Evolutionary conservation across 2,329 filamentous ascomycete genomes (phyloP).

Genomic region (Rhynchosporium agropyri): DNA sequence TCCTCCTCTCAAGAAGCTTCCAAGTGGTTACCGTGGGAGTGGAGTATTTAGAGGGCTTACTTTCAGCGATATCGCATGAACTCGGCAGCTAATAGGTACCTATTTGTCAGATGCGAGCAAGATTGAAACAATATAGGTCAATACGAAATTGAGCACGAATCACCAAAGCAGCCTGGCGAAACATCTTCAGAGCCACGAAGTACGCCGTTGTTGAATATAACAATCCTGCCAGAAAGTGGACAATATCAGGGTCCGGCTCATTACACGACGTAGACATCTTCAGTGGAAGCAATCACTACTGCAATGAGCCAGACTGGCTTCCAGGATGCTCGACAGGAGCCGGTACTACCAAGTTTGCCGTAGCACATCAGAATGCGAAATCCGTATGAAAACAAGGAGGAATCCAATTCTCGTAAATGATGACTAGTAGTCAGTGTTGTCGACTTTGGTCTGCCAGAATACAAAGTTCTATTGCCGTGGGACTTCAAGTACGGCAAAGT

Average conservation of each 20-base stretch:
- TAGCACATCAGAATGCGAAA: constrained; percentile 21
- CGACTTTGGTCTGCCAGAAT: constrained; percentile 15
- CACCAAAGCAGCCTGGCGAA: neutral
- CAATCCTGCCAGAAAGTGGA: neutral
- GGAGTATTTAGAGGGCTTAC: neutral
- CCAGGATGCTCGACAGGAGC: neutral
- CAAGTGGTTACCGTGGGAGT: constrained; percentile 24
- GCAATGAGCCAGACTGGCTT: neutral
- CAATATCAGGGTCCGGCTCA: neutral
- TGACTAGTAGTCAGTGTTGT: neutral
- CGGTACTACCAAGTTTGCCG: neutral
- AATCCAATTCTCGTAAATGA: constrained; percentile 23
- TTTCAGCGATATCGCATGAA: constrained; percentile 17
- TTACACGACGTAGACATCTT: neutral
- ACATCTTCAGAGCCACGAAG: constrained; percentile 6
- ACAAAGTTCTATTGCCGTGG: constrained; percentile 16
- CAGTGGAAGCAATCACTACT: neutral
- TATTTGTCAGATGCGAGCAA: no score
- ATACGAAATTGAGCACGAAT: constrained; percentile 21
- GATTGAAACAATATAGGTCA: constrained; percentile 3
- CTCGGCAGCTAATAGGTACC: neutral
- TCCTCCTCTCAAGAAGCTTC: constrained; percentile 14
- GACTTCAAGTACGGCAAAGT: constrained; percentile 24
- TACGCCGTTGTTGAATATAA: neutral
- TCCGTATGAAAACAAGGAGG: constrained; percentile 7